Conservation (phyloP, 2,329 filamentous ascomycete species). For the Ramularia endophylla region DNA sequence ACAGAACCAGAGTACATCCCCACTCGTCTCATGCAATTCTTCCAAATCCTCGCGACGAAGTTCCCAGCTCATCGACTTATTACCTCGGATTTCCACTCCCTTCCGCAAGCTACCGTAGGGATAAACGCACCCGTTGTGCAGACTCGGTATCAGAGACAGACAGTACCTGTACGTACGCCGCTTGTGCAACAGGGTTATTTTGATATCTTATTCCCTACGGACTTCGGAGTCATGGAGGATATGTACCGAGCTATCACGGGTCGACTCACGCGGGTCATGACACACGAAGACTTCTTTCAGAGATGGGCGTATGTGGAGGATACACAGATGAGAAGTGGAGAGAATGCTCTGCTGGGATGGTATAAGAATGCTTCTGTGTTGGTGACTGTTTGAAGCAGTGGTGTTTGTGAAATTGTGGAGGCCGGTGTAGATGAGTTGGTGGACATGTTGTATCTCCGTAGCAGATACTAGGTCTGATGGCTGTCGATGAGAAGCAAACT, state of each 20-base stretch:
- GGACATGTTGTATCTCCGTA: no score
- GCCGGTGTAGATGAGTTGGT: no score
- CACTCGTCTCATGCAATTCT: slow-evolving; percentile 93
- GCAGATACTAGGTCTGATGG: no score
- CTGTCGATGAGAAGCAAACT: no score
- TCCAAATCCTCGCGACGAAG: slow-evolving; percentile 78
- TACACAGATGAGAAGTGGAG: slow-evolving; percentile 80
- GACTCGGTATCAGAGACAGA: slow-evolving; percentile 80
- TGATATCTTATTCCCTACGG: slow-evolving; percentile 96
- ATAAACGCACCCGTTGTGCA: slow-evolving; percentile 94
- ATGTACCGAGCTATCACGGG: slow-evolving; percentile 92
- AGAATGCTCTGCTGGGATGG: slow-evolving; percentile 88
- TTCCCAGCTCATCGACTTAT: slow-evolving; percentile 88
- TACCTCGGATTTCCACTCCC: slow-evolving; percentile 80
- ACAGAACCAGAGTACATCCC: slow-evolving; percentile 88
- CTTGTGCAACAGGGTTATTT: slow-evolving; percentile 98
- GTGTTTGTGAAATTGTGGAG: no score
- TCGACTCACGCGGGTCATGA: slow-evolving; percentile 76
- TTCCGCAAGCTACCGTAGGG: slow-evolving; percentile 77
- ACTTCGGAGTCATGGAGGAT: slow-evolving; percentile 85
- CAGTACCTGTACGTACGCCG: slow-evolving; percentile 83
- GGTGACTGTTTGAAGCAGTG: slow-evolving; percentile 61
- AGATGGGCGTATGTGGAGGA: slow-evolving; percentile 88
- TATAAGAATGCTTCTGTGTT: slow-evolving; percentile 94
- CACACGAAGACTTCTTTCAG: slow-evolving; percentile 85